Base-by-base conservation (phyloP, 306 rosid genomes). In the Casuarina equisetifolia region DNA sequence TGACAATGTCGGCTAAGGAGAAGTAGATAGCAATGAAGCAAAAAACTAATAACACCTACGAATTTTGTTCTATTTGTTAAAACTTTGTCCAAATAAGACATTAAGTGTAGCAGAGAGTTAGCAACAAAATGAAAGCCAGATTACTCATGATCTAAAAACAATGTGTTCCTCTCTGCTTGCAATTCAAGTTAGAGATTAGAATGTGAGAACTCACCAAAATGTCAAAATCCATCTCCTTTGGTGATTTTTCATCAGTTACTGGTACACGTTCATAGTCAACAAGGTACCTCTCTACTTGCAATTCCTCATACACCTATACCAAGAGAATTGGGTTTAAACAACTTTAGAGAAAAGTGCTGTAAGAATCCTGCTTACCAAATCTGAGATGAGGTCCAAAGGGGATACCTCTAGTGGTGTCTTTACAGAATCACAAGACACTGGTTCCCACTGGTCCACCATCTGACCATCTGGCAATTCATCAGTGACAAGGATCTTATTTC, bases 381-480 rank as follows among this genome's bases (percentile, higher is more conserved):
- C 36, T 19, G 73, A 79, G 74, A 84, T 11, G 43, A 71, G 61
- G 66, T 81, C 51, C 73, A 74, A 16, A 2, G 6, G 12, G 36
- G 70, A 46, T 87, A 91, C 98, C 97, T 94, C 97, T 13, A 94
- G 79, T 0, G 98, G 92, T 38, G 97, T 87, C 88, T 89, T 91
- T 74, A 94, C 90, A 53, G 94, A 91, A 85, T 87, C 80, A 81
- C 76, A 68, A 3, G 92, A 87, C 49, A 94, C 91, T 4, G 91
- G 87, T 77, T 94, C 97, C 97, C 98, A 94, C 78, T 94, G 98
- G 89, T 94, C 98, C 45, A 94, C 96, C 98, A 94, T 94, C 86
- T 94, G 98, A 80, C 98, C 98, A 85, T 94, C 97, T 48, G 91
- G 97, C 75, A 94, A 90, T 84, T 94, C 98, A 83, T 91, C 98